Evolutionary conservation across 306 rosid species (phyloP), one percentile per base, ranked within the genome.

Genomic region (Cercis canadensis): DNA sequence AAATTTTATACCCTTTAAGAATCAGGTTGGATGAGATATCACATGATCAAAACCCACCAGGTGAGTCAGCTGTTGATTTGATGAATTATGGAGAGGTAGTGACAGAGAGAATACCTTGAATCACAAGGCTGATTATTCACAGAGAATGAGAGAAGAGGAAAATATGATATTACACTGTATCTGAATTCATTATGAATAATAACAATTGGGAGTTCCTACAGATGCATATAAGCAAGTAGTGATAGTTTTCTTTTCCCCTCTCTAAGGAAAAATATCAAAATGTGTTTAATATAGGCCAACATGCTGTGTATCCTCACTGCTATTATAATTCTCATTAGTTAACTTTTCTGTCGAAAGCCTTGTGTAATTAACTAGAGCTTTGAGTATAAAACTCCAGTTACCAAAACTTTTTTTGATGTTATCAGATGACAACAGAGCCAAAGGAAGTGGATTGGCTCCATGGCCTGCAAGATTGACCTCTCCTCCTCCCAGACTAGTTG

Each of bases 401-500:
- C 66, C 50, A 50, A 52, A 78, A n/a, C 53, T 81, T 85, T 5
- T 51, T 63, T 70, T 78, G 63, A 70, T 74, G 72, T 67, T 62
- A 73, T 76, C 89, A 94, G 99, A 80, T 81, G 90, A 87, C 74
- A 80, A 87, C 47, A 82, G 32, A 81, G 89, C 60, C 67, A 83
- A 82, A 80, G 99, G 99, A 34, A 89, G 96, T 77, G 97, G 92
- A 52, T 82, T 89, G 80, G 92, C 97, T 75, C 97, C 92, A 46
- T 94, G 97, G 96, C 99, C 96, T n/a, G 84, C 89, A 57, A 89
- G 99, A 74, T 81, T 91, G 82, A 89, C 89, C 34, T 67, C 86
- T 68, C 89, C 96, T 82, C 97, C 96, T 81, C 96, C 99, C 45
- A 89, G 97, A 73, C 88, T 94, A 62, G 87, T 88, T 52, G 99